Evolutionary conservation across 129 eudicot species (phyloP).

Genomic region (Gnaphalium uliginosum): DNA sequence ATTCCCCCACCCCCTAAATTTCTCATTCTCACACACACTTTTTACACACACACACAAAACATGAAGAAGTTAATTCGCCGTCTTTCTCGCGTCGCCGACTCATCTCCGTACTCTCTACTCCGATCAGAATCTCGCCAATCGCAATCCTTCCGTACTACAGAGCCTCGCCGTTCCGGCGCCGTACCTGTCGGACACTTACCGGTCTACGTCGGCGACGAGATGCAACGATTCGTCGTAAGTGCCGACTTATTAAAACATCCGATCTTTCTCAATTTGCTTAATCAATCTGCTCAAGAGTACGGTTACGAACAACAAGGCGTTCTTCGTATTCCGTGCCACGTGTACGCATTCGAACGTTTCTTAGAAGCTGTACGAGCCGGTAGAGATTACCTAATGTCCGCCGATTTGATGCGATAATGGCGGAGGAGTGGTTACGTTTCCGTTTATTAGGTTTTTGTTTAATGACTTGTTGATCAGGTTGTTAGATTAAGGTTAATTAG

Average conservation of each 20-base stretch:
- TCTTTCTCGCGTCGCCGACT: constrained; percentile 76
- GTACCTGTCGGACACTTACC: constrained; percentile 90
- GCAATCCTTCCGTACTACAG: constrained; percentile 33
- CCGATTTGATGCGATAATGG: constrained; percentile 20
- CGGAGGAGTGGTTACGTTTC: background rate
- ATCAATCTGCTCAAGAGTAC: constrained; percentile 87
- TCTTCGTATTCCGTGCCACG: constrained; percentile 79
- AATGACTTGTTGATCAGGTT: constrained; percentile 21
- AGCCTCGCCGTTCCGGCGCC: constrained; percentile 32
- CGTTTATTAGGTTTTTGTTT: background rate
- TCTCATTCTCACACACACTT: constrained; percentile 23
- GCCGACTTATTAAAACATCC: constrained; percentile 89
- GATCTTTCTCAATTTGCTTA: constrained; percentile 61
- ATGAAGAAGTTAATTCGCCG: constrained; percentile 90
- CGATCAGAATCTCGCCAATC: constrained; percentile 45
- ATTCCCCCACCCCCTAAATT: constrained; percentile 18
- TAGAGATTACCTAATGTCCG: constrained; percentile 20
- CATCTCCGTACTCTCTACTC: constrained; percentile 67
- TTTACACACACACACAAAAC: constrained; percentile 3
- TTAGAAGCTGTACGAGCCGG: constrained; percentile 65
- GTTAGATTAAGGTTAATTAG: background rate
- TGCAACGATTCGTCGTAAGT: constrained; percentile 79
- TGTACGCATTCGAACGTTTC: constrained; percentile 63
- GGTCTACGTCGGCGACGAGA: constrained; percentile 93
- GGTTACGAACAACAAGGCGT: constrained; percentile 92